Evolutionary conservation across 2,329 filamentous ascomycete genomes (phyloP).

Genomic region (Claviceps lovelessii): DNA sequence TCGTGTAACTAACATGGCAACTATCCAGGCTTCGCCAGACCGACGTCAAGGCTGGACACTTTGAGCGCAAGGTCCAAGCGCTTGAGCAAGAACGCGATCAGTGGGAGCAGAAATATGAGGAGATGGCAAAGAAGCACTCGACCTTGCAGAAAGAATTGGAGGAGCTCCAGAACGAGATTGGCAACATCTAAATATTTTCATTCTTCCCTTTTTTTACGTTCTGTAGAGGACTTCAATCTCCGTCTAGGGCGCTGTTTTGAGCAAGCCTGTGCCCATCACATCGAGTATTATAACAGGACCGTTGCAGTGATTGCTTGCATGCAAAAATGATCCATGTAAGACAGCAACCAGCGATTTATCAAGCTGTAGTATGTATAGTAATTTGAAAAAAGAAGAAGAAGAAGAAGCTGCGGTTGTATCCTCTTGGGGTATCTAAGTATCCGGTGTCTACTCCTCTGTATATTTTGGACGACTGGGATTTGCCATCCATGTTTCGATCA

Average conservation of each 20-base stretch:
- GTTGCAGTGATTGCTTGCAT: slow-evolving; percentile 8
- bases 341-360: slow-evolving; percentile 15
- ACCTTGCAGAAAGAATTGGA: slow-evolving; percentile 78
- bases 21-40: slow-evolving; percentile 77
- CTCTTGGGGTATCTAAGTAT: slow-evolving; percentile 17
- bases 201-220: slow-evolving; percentile 5
- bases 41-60: slow-evolving; percentile 98
- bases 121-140: slow-evolving; percentile 83
- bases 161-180: slow-evolving; percentile 80
- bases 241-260: slow-evolving; percentile 1
- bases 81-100: slow-evolving; percentile 82
- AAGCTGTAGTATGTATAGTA: slow-evolving; percentile 18
- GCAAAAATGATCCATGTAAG: slow-evolving; percentile 13
- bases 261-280: background rate
- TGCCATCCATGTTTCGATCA: background rate
- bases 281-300: background rate
- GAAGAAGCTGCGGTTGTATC: slow-evolving; percentile 13
- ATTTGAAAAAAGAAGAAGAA: background rate
- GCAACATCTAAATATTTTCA: slow-evolving; percentile 58
- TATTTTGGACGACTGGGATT: background rate
- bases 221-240: slow-evolving; percentile 9
- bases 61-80: slow-evolving; percentile 97
- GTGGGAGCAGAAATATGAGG: slow-evolving; percentile 97
- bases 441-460: background rate
- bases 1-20: slow-evolving; percentile 8